These are phyloP conservation scores for Fusarium circinatum DNA, from an alignment of 2,329 filamentous ascomycete species.

Conservation along the genomic window DNA sequence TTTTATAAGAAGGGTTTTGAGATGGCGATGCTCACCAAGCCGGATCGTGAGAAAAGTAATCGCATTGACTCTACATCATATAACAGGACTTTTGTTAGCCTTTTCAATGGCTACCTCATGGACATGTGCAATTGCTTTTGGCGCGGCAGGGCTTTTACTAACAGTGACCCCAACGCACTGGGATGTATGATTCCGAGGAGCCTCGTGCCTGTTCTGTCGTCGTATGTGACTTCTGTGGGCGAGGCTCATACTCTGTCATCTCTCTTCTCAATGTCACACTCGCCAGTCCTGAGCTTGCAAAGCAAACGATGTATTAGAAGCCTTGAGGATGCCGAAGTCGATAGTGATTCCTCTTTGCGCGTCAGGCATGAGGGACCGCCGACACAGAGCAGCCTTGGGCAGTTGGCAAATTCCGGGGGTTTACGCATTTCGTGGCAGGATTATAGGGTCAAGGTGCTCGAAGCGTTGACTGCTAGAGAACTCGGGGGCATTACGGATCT, in stretches of 20 bases:
- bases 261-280: slow-evolving; percentile 68
- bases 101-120: slow-evolving; percentile 87
- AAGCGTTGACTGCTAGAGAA: slow-evolving; percentile 71
- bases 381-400: slow-evolving; percentile 71
- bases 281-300: slow-evolving; percentile 65
- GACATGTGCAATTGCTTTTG: slow-evolving; percentile 87
- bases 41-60: slow-evolving; percentile 41
- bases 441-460: slow-evolving; percentile 78
- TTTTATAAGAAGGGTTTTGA: slow-evolving; percentile 81
- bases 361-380: slow-evolving; percentile 74
- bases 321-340: slow-evolving; percentile 65
- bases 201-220: slow-evolving; percentile 57
- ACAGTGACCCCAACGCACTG: slow-evolving; percentile 69
- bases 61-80: slow-evolving; percentile 57
- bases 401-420: slow-evolving; percentile 73
- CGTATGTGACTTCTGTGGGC: slow-evolving; percentile 62
- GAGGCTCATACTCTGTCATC: slow-evolving; percentile 57
- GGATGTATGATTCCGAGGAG: slow-evolving; percentile 61
- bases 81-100: slow-evolving; percentile 68
- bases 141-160: slow-evolving; percentile 77
- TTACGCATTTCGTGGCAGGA: slow-evolving; percentile 75
- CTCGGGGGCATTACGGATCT: slow-evolving; percentile 74
- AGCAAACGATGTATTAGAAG: slow-evolving; percentile 65
- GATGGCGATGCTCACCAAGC: slow-evolving; percentile 61
- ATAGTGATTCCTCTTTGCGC: slow-evolving; percentile 52